Percentiles rank a stretch among this genome's conserved stretches.
Evolutionary conservation across 257 asterid species (phyloP).

Genomic region (Solanum etuberosum): DNA sequence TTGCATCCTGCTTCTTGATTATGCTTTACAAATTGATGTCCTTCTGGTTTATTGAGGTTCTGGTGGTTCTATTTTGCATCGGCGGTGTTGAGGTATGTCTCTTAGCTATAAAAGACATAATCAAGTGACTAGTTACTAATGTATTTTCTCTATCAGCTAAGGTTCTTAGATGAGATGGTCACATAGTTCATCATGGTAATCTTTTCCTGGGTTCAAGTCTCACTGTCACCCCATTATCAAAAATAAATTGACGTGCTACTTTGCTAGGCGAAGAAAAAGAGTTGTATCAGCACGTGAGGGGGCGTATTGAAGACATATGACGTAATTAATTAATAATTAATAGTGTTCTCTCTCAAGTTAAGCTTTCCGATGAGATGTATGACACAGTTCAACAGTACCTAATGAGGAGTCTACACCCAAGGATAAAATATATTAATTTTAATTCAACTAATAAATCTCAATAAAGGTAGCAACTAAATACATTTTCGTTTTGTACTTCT

Average conservation of each 20-base stretch:
- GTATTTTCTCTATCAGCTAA: neutral
- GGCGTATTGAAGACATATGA: neutral
- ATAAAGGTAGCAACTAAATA: neutral
- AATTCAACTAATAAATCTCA: neutral
- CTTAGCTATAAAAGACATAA: neutral
- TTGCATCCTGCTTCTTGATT: constrained; percentile 85
- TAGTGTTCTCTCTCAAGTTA: neutral
- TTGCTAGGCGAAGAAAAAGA: neutral
- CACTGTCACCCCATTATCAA: neutral
- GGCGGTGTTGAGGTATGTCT: constrained; percentile 87
- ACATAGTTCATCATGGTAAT: neutral
- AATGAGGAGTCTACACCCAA: neutral
- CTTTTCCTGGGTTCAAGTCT: neutral
- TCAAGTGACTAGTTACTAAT: neutral
- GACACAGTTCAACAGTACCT: neutral
- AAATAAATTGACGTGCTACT: neutral
- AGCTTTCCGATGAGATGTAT: neutral
- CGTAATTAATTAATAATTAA: neutral
- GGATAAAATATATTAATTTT: neutral
- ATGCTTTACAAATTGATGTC: constrained; percentile 97
- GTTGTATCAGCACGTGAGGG: neutral
- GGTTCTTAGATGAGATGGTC: neutral
- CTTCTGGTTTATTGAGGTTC: constrained; percentile 66
- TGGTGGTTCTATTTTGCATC: constrained; percentile 83
- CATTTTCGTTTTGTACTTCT: neutral